A percentile compares a stretch with the other conserved stretches of the same genome.
Evolutionary conservation across 83 land plant species (phyloP).

Genomic region (Diphasiastrum complanatum): DNA sequence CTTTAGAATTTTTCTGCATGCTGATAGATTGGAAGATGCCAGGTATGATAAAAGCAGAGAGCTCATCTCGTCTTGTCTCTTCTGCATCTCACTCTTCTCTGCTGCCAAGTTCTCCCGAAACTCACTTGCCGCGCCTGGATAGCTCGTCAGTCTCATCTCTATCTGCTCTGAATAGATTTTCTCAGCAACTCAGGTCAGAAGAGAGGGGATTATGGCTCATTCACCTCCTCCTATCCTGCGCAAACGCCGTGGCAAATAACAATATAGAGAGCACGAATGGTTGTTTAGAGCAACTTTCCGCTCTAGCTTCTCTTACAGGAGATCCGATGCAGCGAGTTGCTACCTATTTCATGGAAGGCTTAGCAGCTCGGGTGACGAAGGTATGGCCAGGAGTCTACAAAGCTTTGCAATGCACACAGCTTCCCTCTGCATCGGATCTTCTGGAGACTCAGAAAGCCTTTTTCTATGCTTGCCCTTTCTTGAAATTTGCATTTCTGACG

Average conservation of each 20-base stretch:
- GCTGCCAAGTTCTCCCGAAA: too few relatives aligned
- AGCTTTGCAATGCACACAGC: conserved; percentile 50
- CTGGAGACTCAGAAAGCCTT: conserved; percentile 44
- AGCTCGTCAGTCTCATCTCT: too few relatives aligned
- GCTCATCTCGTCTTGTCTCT: too few relatives aligned
- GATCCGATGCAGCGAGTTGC: conserved; percentile 81
- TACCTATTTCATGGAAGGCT: conserved; percentile 62
- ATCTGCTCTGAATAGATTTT: too few relatives aligned
- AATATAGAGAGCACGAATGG: conserved; percentile 49
- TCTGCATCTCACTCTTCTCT: too few relatives aligned
- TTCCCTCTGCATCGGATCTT: conserved; percentile 25
- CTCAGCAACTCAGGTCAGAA: too few relatives aligned
- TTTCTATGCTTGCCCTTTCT: conserved; percentile 53
- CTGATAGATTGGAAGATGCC: too few relatives aligned
- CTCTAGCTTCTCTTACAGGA: conserved; percentile 59
- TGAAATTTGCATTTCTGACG: conserved; percentile 42
- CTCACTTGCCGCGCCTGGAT: too few relatives aligned
- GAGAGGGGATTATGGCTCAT: conserved; percentile 64
- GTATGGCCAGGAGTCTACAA: conserved; percentile 55
- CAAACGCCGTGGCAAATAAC: conserved; percentile 44
- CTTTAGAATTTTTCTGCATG: too few relatives aligned
- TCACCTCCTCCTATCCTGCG: conserved; percentile 53
- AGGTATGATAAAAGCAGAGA: too few relatives aligned
- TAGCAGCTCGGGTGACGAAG: conserved; percentile 56
- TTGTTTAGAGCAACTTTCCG: conserved; percentile 55